These are phyloP conservation scores for Calonectria pteridis DNA, from an alignment of 2,329 filamentous ascomycete species.

Conservation along the genomic window DNA sequence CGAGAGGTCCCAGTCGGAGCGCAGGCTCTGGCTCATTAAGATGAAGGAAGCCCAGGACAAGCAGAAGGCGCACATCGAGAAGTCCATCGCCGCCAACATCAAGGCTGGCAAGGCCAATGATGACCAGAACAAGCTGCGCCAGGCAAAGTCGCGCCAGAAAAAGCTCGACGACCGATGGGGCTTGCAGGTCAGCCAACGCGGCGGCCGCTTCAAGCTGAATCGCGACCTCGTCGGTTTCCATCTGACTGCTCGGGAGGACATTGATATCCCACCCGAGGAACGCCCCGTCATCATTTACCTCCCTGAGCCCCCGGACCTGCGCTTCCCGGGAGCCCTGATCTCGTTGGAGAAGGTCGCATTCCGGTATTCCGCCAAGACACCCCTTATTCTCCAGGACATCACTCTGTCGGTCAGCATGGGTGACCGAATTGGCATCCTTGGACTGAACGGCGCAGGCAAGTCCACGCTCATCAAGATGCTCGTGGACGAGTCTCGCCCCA, in stretches of 20 bases:
- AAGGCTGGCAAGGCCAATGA: conserved; percentile 81
- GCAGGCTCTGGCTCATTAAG: conserved; percentile 74
- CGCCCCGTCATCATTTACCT: conserved; percentile 69
- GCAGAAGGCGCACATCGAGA: conserved; percentile 84
- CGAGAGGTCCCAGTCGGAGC: conserved; percentile 75
- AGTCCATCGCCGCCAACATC: conserved; percentile 80
- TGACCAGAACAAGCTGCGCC: conserved; percentile 87
- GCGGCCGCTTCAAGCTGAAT: conserved; percentile 84
- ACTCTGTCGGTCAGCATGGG: conserved; percentile 78
- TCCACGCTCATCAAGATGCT: conserved; percentile 82
- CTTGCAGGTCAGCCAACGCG: conserved; percentile 77
- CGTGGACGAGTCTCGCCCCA: conserved; percentile 69
- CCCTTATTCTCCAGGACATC: conserved; percentile 69
- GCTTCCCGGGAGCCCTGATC: conserved; percentile 81
- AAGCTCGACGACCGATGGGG: conserved; percentile 87
- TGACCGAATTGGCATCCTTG: conserved; percentile 80
- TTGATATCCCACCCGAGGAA: conserved; percentile 77
- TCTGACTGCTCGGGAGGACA: conserved; percentile 70
- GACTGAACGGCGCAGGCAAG: conserved; percentile 86
- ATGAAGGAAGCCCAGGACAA: conserved; percentile 88
- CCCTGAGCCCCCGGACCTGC: conserved; percentile 75
- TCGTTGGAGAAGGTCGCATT: conserved; percentile 78
- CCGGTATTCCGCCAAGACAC: conserved; percentile 63
- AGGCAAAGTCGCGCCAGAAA: conserved; percentile 86
- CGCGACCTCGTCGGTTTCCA: conserved; percentile 77